Base-by-base conservation (phyloP, 345 rosid species). In the Salix exigua region DNA sequence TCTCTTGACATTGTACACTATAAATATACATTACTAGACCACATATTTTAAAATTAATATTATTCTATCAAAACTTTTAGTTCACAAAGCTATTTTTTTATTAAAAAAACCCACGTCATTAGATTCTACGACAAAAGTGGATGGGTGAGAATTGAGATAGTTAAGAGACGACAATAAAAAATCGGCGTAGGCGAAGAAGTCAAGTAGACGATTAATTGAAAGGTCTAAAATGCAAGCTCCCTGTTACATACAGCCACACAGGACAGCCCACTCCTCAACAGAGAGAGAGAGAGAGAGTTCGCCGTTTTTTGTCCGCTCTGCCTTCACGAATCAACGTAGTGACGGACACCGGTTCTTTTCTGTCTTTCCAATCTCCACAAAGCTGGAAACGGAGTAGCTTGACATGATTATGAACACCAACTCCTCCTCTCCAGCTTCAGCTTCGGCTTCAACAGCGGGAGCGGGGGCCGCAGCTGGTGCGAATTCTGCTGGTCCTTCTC, bases 401-500 rank as follows among this genome's bases (percentile, higher is more conserved):
- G 17, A 4, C 53, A 48, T 48, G 53, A 48, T 16, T 14, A 48
- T 48, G 53, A 48, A 48, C 53, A 6, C 19, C 53, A 48, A 48
- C 53, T 14, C 19, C 53, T 48, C 53, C 51, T 46, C 13, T 40
- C 37, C 11, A 40, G 44, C 23, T 80, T 46, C 51, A 4, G 14
- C 53, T 48, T 48, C 19, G 0, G 16, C 90, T 4, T 72, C 87
- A 30, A 61, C 88, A 25, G 64, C 82, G 1, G 38, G 33, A 13
- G 68, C 60, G 18, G 70, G 40, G 30, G 68, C 33, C 28, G 67
- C 1, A 30, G 2, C 40, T 0, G 69, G 40, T 17, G 69, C 23
- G 30, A 81, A 40, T 50, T 83, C 84, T 46, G 73, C 85, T 40
- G 51, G 74, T 60, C 78, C 64, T 33, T 78, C 88, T 71, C 81